Conservation (phyloP, 2,329 filamentous ascomycete genomes). For the Verticillium longisporum region DNA sequence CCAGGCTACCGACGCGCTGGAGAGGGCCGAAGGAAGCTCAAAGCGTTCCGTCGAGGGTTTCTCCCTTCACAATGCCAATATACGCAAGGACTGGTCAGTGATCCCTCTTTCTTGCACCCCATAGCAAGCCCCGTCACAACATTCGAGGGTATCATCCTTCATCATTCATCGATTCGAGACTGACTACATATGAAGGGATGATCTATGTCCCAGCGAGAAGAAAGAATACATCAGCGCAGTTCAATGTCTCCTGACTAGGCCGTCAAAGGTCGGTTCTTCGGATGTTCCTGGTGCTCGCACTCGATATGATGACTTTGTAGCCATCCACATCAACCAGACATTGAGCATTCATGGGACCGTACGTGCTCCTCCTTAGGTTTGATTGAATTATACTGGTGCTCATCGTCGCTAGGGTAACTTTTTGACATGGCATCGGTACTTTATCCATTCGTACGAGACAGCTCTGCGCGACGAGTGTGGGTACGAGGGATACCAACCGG, state of each 20-base stretch:
- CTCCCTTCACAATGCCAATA: background rate
- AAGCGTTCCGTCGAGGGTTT: background rate
- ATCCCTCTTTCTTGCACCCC: background rate
- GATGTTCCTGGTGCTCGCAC: conserved; percentile 5
- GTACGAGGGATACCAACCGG: conserved; percentile 10
- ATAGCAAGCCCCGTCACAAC: too few relatives aligned
- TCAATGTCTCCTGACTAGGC: conserved; percentile 8
- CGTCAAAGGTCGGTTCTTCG: conserved; percentile 2
- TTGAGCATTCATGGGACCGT: conserved; percentile 6
- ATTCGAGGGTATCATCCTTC: background rate
- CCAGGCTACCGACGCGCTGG: background rate
- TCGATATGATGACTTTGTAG: conserved; percentile 14
- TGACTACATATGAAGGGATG: conserved; percentile 8
- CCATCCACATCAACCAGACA: conserved; percentile 10
- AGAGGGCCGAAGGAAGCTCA: background rate
- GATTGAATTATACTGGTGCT: background rate
- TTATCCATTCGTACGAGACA: conserved; percentile 7
- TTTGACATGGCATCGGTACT: conserved; percentile 13
- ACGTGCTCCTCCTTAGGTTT: background rate
- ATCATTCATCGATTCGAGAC: background rate
- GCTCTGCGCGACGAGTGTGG: conserved; percentile 10
- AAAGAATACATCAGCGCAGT: conserved; percentile 12
- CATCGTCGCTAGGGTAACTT: conserved; percentile 3
- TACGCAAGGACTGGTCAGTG: background rate
- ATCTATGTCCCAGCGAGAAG: conserved; percentile 13